phyloP scores from a whole-genome alignment of 2,329 filamentous ascomycete genomes.

The Ophiostoma piceae region DNA sequence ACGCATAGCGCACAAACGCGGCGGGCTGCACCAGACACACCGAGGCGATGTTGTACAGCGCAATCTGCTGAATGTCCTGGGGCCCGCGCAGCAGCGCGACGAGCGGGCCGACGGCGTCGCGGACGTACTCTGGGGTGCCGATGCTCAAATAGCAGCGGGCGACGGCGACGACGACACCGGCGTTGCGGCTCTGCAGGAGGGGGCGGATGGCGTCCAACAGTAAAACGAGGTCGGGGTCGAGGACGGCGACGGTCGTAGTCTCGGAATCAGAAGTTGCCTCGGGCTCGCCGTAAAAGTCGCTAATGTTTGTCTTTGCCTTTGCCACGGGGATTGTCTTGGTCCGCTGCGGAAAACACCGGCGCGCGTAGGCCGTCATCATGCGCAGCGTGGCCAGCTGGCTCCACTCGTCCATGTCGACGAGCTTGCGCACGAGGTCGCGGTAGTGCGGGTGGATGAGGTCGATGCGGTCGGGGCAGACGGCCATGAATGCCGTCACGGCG shows the following conservation, averaged over 20 bases:
- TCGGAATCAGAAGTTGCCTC: conserved; percentile 27
- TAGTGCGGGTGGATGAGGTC: conserved; percentile 92
- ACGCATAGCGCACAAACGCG: conserved; percentile 81
- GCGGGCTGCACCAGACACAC: conserved; percentile 71
- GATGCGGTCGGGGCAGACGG: conserved; percentile 80
- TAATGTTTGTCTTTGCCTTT: conserved; percentile 32
- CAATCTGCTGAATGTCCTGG: conserved; percentile 82
- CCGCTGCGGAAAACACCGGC: conserved; percentile 77
- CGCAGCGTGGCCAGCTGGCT: conserved; percentile 78
- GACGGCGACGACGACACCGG: conserved; percentile 85
- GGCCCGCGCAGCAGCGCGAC: conserved; percentile 79
- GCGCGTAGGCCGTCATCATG: conserved; percentile 77
- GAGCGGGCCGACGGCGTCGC: conserved; percentile 72
- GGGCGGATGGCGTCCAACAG: conserved; percentile 74
- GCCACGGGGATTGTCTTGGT: conserved; percentile 35
- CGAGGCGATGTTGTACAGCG: conserved; percentile 91
- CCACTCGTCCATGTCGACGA: conserved; percentile 99
- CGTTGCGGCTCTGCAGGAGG: conserved; percentile 87
- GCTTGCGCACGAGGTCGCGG: conserved; percentile 73
- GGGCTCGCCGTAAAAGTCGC: conserved; percentile 32
- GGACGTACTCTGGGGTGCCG: conserved; percentile 71
- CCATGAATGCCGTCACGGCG: conserved; percentile 81
- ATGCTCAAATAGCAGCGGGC: conserved; percentile 79
- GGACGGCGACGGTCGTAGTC: conserved; percentile 50
- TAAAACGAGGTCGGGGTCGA: conserved; percentile 78